phyloP scores from a whole-genome alignment of 345 rosid species.

The Pelargonium nanum region DNA sequence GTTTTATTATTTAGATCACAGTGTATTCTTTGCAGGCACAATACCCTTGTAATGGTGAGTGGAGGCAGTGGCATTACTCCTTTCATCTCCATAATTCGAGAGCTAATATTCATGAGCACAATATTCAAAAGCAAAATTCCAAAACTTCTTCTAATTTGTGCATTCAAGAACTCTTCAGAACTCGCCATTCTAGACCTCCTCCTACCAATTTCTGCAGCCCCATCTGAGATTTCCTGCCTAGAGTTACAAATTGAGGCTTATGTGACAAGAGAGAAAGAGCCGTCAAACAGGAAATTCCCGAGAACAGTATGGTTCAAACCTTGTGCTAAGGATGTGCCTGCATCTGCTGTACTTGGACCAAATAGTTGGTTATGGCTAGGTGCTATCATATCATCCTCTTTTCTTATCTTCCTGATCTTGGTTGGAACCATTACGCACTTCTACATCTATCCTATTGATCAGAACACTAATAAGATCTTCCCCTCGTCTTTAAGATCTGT shows the following conservation, averaged over 20 bases:
- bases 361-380: slow-evolving; percentile 70
- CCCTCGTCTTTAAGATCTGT: slow-evolving; percentile 15
- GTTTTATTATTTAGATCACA: neutral
- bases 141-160: slow-evolving; percentile 34
- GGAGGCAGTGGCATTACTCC: slow-evolving; percentile 95
- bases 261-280: slow-evolving; percentile 53
- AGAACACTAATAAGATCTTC: slow-evolving; percentile 22
- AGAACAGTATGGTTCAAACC: slow-evolving; percentile 56
- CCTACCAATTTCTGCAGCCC: slow-evolving; percentile 37
- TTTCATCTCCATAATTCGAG: slow-evolving; percentile 62
- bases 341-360: slow-evolving; percentile 55
- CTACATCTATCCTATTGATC: slow-evolving; percentile 50
- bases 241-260: slow-evolving; percentile 52
- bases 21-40: slow-evolving; percentile 36
- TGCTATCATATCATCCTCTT: slow-evolving; percentile 54
- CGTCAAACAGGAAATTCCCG: slow-evolving; percentile 6
- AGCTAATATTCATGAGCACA: slow-evolving; percentile 33
- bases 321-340: slow-evolving; percentile 32
- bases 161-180: slow-evolving; percentile 49
- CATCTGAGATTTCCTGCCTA: slow-evolving; percentile 24
- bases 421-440: slow-evolving; percentile 46
- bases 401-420: slow-evolving; percentile 38
- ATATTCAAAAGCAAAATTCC: slow-evolving; percentile 31
- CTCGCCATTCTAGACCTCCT: slow-evolving; percentile 59
- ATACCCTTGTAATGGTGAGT: slow-evolving; percentile 61